Conservation (phyloP, 2,329 filamentous ascomycete species). For the Phaeosphaeriaceae sp. region DNA sequence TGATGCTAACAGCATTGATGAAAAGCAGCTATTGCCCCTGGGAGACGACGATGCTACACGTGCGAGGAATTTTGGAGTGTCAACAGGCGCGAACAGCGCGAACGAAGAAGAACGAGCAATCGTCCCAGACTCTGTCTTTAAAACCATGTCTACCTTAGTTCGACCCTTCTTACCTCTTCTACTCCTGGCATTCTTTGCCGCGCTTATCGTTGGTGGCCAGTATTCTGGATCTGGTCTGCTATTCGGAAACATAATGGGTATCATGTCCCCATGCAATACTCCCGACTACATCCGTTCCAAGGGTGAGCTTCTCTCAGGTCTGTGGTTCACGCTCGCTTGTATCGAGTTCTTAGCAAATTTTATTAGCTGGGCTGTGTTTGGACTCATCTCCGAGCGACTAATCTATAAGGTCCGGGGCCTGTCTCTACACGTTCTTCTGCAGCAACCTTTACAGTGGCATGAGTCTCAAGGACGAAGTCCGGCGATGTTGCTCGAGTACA, state of each 20-base stretch:
- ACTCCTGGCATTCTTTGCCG: conserved; percentile 57
- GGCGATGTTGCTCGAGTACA: conserved; percentile 67
- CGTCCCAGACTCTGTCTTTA: conserved; percentile 33
- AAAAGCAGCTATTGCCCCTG: conserved; percentile 20
- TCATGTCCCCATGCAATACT: conserved; percentile 61
- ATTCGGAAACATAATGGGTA: conserved; percentile 66
- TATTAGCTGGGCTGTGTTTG: conserved; percentile 64
- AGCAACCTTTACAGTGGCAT: conserved; percentile 74
- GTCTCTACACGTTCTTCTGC: conserved; percentile 68
- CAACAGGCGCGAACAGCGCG: conserved; percentile 12
- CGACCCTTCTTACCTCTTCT: conserved; percentile 55
- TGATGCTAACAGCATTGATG: conserved; percentile 28
- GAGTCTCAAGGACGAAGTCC: conserved; percentile 69
- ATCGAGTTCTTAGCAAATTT: conserved; percentile 68
- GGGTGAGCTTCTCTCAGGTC: conserved; percentile 62
- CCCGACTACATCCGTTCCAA: conserved; percentile 55
- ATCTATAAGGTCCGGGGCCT: conserved; percentile 68
- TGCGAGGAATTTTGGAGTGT: not conserved
- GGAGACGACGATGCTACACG: conserved; percentile 10
- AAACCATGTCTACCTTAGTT: conserved; percentile 47
- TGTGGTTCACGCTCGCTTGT: conserved; percentile 67
- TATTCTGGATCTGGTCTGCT: conserved; percentile 65
- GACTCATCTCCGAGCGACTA: conserved; percentile 67
- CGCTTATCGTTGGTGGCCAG: conserved; percentile 62
- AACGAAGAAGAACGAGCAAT: conserved; percentile 23